A percentile compares a stretch with the other conserved stretches of the same genome.
phyloP scores from a whole-genome alignment of 1,284 basidiomycete genomes.

The Mycena sp. region DNA sequence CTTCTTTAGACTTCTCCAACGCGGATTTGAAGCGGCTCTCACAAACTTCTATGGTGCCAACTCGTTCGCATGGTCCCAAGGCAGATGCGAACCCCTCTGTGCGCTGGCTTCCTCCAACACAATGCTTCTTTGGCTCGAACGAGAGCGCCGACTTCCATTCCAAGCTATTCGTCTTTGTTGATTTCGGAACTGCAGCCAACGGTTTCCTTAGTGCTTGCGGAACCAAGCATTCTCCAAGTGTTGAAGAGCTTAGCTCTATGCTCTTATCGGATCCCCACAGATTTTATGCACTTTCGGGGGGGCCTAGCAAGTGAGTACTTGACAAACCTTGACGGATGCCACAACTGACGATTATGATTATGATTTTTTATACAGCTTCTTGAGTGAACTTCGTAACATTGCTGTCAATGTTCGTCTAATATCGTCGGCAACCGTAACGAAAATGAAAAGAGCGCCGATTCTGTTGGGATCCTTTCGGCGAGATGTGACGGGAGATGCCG shows the following conservation, averaged over 20 bases:
- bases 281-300: slow-evolving; percentile 76
- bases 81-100: slow-evolving; percentile 38
- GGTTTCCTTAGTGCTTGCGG: slow-evolving; percentile 89
- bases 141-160: slow-evolving; percentile 70
- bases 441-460: slow-evolving; percentile 78
- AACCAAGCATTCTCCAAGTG: slow-evolving; percentile 88
- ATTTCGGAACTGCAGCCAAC: slow-evolving; percentile 88
- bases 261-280: slow-evolving; percentile 70
- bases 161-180: slow-evolving; percentile 87
- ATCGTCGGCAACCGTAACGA: slow-evolving; percentile 59
- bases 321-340: background rate
- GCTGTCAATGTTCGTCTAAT: slow-evolving; percentile 72
- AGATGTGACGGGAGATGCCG: slow-evolving; percentile 46
- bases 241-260: slow-evolving; percentile 79
- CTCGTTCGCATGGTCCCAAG: slow-evolving; percentile 39
- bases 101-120: slow-evolving; percentile 65
- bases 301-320: slow-evolving; percentile 64
- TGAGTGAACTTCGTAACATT: slow-evolving; percentile 86
- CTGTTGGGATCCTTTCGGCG: slow-evolving; percentile 76
- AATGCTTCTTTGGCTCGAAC: slow-evolving; percentile 74
- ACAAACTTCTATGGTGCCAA: slow-evolving; percentile 64
- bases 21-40: slow-evolving; percentile 60
- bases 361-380: slow-evolving; percentile 74
- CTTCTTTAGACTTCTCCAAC: slow-evolving; percentile 56
- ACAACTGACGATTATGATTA: background rate